Conservation (phyloP, 805 yeast genomes). For the Kodamaea restingae region DNA sequence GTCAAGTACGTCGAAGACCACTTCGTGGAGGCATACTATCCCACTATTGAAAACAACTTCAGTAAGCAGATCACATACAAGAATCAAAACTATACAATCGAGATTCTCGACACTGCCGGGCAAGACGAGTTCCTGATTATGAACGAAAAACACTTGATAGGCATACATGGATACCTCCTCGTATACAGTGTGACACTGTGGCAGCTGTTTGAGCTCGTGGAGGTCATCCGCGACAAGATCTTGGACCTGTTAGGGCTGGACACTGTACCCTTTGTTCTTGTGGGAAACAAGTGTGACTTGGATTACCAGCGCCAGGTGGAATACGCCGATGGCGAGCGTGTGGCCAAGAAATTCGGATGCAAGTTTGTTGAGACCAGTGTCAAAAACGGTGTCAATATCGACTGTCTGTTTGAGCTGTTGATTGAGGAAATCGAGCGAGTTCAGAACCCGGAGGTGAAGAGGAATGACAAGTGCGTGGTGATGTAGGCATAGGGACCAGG, state of each 20-base stretch:
- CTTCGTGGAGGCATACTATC: constrained; percentile 84
- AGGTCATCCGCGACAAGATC: constrained; percentile 77
- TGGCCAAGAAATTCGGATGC: constrained; percentile 43
- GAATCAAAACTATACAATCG: constrained; percentile 74
- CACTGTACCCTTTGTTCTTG: constrained; percentile 44
- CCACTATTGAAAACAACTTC: constrained; percentile 86
- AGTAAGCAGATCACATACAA: constrained; percentile 63
- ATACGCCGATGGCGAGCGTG: constrained; percentile 31
- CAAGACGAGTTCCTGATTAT: constrained; percentile 84
- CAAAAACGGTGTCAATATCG: constrained; percentile 47
- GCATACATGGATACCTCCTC: constrained; percentile 77
- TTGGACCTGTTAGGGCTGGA: constrained; percentile 58
- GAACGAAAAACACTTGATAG: constrained; percentile 73
- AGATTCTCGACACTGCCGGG: constrained; percentile 89
- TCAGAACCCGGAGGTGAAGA: constrained; percentile 48
- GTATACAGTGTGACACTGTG: constrained; percentile 79
- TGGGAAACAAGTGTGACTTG: constrained; percentile 71
- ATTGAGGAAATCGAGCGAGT: constrained; percentile 54
- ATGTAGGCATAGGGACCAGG: constrained; percentile 9
- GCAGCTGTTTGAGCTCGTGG: constrained; percentile 72
- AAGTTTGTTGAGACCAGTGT: constrained; percentile 49
- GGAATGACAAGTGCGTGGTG: constrained; percentile 49
- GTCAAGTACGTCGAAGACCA: constrained; percentile 85
- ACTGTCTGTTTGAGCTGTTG: constrained; percentile 61
- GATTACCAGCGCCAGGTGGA: constrained; percentile 58